Base-by-base conservation (phyloP, 257 asterid genomes). In the Gentiana macrophylla region DNA sequence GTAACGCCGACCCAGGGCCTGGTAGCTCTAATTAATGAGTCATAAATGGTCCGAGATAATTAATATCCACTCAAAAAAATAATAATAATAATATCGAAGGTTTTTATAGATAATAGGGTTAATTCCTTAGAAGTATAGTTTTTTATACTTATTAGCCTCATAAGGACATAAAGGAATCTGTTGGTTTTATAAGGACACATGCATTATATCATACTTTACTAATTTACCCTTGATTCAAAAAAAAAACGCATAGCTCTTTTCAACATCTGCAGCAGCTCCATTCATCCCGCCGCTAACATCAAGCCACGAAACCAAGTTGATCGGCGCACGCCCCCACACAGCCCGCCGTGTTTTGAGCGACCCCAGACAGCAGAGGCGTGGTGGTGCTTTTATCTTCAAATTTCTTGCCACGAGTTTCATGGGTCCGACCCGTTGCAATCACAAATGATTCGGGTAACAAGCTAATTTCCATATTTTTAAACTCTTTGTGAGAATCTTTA, bases 231-330 rank as follows among this genome's bases (percentile, higher is more conserved):
- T 15, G 24, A 15, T 15, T 15, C 24, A 15, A 15, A n/a, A 15
- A 15, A 15, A 15, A 91, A 52, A 1, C 88, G 80, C 92, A 91
- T 81, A 55, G 98, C 87, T 52, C 96, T 78, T 70, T 91, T 87
- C 44, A 87, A 68, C 98, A 87, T 84, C 64, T 87, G 89, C n/a
- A 91, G 80, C 85, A 32, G 93, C 77, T 7, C 96, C 95, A 8
- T 67, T 65, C 98, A 91, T 91, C 54, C 83, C 79, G 15, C 69
- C 89, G 13, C 98, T 83, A 5, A 83, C 88, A 48, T 91, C 95
- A 24, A 91, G 82, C 32, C 32, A 91, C 4, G 94, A 75, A 12
- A 87, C 96, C 61, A n/a, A n/a, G 73, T 91, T 96, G 32, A 87
- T 81, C 46, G 98, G 94, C 49, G 98, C 98, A 1, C 98, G 89